Conservation (phyloP, 768 basidiomycete genomes). For the Russula earlei region DNA sequence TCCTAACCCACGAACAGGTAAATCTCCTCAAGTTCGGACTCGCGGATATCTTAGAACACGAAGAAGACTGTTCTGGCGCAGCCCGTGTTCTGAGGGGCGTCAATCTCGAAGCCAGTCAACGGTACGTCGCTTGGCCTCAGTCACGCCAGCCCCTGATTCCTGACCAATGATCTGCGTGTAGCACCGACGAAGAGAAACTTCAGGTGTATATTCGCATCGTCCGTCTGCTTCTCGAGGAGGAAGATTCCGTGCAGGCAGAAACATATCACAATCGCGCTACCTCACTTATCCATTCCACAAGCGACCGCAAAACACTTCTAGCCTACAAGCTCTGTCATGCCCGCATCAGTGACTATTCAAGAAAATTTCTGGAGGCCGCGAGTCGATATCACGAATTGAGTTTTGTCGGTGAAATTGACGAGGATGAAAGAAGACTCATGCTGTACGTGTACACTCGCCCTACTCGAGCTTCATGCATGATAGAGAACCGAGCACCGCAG, state of each 20-base stretch:
- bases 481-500: constrained; percentile 30
- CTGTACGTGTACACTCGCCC: constrained; percentile 46
- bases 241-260: constrained; percentile 96
- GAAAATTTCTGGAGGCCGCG: constrained; percentile 92
- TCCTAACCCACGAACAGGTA: constrained; percentile 39
- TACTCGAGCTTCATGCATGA: background rate
- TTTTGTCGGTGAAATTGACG: constrained; percentile 84
- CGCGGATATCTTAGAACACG: constrained; percentile 79
- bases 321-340: constrained; percentile 92
- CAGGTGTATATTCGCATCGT: constrained; percentile 90
- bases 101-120: constrained; percentile 79
- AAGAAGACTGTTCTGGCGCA: constrained; percentile 92
- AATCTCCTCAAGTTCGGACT: constrained; percentile 78
- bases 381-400: constrained; percentile 91
- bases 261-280: constrained; percentile 96
- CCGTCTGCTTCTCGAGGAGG: constrained; percentile 87
- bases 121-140: constrained; percentile 38
- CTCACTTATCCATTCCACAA: constrained; percentile 71
- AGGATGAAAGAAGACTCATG: constrained; percentile 84
- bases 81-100: constrained; percentile 89
- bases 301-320: constrained; percentile 69
- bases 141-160: background rate
- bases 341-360: constrained; percentile 82
- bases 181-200: constrained; percentile 73
- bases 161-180: constrained; percentile 7